Base-by-base conservation (phyloP, 768 basidiomycete genomes). In the Imleria badia region DNA sequence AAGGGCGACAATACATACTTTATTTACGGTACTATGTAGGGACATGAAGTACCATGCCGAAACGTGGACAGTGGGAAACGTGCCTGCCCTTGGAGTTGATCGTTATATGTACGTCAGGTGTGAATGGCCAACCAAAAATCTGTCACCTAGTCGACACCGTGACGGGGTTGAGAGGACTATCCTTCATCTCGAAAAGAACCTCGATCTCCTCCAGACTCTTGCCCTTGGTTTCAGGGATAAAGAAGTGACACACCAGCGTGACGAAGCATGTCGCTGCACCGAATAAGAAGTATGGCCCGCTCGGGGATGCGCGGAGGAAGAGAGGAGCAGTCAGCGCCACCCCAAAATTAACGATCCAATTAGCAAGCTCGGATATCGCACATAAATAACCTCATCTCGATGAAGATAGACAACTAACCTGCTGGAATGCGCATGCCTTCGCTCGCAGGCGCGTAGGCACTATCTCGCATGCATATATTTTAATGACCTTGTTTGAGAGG, bases 231-330 rank as follows among this genome's bases (percentile, higher is more conserved):
- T 80, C 80, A 17, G 78, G 77, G 56, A 72, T 71, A 51, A 70
- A 75, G 2, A 73, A 64, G 20, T 70, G 47, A 53, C 76, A 80
- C 17, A 75, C 69, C 22, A 75, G 8, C 14, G 72, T 72, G 23
- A 72, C 70, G 40, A 78, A 53, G 39, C 72, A 66, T 17, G 72
- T 62, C 43, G 68, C 73, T n/a, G 59, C 58, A 26, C 75, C 74
- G 49, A 78, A 80, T 42, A 79, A 61, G 65, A 80, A 80, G 59
- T 79, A 80, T 1, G 77, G 76, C 2, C 76, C 78, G 2, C 73
- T 80, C 8, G 73, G 69, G 8, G 76, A 78, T 42, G 68, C 63
- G 4, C 69, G 64, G 45, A 81, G 73, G 68, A 80, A 81, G 33
- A 78, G 63, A 17, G 79, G 77, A 14, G 78, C 76, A 22, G 78